These are phyloP conservation scores for Aureobasidium sp. DNA, from an alignment of 2,329 filamentous ascomycete species.

Conservation along the genomic window DNA sequence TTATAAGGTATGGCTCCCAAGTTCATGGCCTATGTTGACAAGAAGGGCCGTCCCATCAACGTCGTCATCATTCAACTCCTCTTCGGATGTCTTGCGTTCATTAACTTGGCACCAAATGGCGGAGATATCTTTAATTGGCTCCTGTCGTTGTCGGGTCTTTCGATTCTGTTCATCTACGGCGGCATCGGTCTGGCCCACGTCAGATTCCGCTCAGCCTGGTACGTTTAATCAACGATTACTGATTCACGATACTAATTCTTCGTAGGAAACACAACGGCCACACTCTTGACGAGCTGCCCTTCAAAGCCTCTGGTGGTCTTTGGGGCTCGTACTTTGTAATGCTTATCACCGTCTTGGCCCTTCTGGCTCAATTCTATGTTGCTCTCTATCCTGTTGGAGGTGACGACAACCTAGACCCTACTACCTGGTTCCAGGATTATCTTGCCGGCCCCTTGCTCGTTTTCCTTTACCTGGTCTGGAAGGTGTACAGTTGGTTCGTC, in stretches of 20 bases:
- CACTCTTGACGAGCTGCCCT: slow-evolving; percentile 54
- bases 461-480: slow-evolving; percentile 21
- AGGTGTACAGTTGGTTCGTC: slow-evolving; percentile 18
- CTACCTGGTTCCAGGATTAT: slow-evolving; percentile 21
- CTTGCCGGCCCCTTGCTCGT: slow-evolving; percentile 22
- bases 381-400: slow-evolving; percentile 13
- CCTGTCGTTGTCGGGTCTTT: slow-evolving; percentile 61
- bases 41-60: slow-evolving; percentile 68
- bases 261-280: slow-evolving; percentile 45
- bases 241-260: neutral
- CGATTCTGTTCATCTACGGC: slow-evolving; percentile 68
- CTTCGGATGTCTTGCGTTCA: slow-evolving; percentile 66
- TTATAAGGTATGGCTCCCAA: slow-evolving; percentile 62
- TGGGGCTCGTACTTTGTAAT: slow-evolving; percentile 57
- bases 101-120: slow-evolving; percentile 55
- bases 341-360: slow-evolving; percentile 44
- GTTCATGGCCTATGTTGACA: slow-evolving; percentile 73
- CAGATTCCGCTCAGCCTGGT: slow-evolving; percentile 74
- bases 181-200: slow-evolving; percentile 83
- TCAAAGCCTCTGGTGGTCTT: slow-evolving; percentile 51
- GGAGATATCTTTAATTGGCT: slow-evolving; percentile 67
- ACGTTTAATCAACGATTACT: slow-evolving; percentile 21
- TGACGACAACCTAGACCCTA: slow-evolving; percentile 12
- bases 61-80: slow-evolving; percentile 60
- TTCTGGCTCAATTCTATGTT: slow-evolving; percentile 40